Evolutionary conservation across 2,329 filamentous ascomycete species (phyloP).

Genomic region (Boeremia exigua): DNA sequence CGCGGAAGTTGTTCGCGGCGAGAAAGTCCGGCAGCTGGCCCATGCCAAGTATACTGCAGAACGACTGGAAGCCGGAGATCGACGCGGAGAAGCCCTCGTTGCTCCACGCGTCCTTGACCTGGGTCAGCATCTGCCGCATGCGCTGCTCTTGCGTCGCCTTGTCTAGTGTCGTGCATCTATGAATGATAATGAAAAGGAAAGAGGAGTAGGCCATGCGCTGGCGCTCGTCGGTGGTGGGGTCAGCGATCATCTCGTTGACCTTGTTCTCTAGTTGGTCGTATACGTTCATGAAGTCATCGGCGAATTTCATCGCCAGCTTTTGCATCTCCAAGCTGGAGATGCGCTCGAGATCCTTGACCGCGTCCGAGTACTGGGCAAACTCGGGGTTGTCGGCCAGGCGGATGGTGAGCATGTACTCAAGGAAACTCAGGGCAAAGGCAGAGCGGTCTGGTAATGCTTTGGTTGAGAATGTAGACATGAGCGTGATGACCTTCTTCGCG

Average conservation of each 20-base stretch:
- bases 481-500: constrained; percentile 78
- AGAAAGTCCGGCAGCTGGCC: constrained; percentile 83
- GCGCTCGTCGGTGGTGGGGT: constrained; percentile 78
- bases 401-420: constrained; percentile 89
- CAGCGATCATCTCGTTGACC: constrained; percentile 78
- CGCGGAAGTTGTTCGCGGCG: constrained; percentile 72
- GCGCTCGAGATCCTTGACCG: constrained; percentile 85
- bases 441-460: constrained; percentile 78
- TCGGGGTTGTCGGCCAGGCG: constrained; percentile 76
- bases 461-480: constrained; percentile 84
- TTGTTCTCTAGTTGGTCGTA: constrained; percentile 87
- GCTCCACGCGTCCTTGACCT: constrained; percentile 81
- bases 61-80: constrained; percentile 76
- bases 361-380: constrained; percentile 78
- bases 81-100: constrained; percentile 70
- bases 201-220: constrained; percentile 85
- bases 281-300: constrained; percentile 84
- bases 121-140: constrained; percentile 78
- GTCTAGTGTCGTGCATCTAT: constrained; percentile 80
- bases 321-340: constrained; percentile 88
- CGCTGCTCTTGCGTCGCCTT: constrained; percentile 72
- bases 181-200: constrained; percentile 92
- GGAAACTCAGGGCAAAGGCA: constrained; percentile 82
- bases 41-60: constrained; percentile 80
- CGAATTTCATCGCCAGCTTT: constrained; percentile 85